Evolutionary conservation across 75 land plant species (phyloP), one percentile per base, ranked within the genome.

Genomic region (Sequoia sempervirens): DNA sequence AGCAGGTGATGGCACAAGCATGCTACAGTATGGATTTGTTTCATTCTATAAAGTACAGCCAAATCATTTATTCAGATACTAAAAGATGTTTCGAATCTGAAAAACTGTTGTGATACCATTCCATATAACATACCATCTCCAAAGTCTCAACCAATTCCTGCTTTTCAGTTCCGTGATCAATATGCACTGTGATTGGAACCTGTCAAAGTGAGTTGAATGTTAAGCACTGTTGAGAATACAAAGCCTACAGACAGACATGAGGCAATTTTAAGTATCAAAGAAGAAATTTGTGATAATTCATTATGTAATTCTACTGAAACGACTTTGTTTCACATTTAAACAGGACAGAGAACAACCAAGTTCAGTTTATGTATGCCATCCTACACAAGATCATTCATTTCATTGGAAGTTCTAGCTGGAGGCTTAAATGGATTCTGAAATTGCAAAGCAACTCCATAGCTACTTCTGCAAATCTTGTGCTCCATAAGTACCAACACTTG

Each of bases 161-260:
- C 82, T 92, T 92, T 12, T 93, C 93, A 87, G 58, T 90, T 50
- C 97, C 98, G 90, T 96, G 99, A 85, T 98, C 99, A 85, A 93
- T 92, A 81, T 98, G 96, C 75, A 98, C 96, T 34, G 96, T 85
- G 53, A 98, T 87, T 34, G 99, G 99, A 79, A 96, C 98, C 99
- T 98, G 84, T 70, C 43, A 52, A 75, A 75, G 46, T 75, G 45
- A 78, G 14, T 41, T 45, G 50, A 18, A 26, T 41, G 80, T 78
- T 45, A 78, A 69, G 50, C n/a, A 12, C 28, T 43, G 80, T n/a
- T 45, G 26, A 5, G 41, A 11, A 15, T 40, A 5, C 18, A 41
- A 75, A 23, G 79, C 28, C n/a, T 41, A 18, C 15, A 75, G 79
- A 75, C 80, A 78, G 13, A n/a, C 9, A 43, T 9, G 47, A 10